Base-by-base conservation (phyloP, 2,329 filamentous ascomycete species). In the Lachnellula hyalina region DNA sequence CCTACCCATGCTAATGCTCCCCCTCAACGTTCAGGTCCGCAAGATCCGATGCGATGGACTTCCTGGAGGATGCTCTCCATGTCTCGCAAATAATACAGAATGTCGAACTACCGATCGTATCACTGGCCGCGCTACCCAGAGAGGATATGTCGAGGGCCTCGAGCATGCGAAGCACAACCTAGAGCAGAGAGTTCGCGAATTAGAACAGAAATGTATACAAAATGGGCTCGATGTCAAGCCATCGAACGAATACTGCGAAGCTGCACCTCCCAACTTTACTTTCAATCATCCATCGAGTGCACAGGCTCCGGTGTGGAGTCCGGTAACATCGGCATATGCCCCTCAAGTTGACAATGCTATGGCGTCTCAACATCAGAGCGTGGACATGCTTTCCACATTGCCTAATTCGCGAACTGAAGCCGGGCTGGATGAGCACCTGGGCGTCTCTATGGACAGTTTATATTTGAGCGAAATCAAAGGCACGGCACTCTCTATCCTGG, bases 41-140 rank as follows among this genome's bases (percentile, higher is more conserved):
- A 96, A 96, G 73, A 95, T 95, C 65, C 84, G 89, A 68, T 95
- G 90, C 77, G 90, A 95, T 74, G 86, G 85, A 52, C 77, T 87
- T 41, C 83, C 87, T 34, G 86, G 89, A 62, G 90, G 89, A 59
- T 96, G 90, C 73, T 89, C 88, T 58, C 87, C 89, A 65, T 96
- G 90, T 74, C 75, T 83, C 63, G 84, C 87, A 71, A 87, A 89
- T 68, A 84, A 83, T 60, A 83, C 87, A 64, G 82, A 89, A 67
- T 96, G 90, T 73, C 59, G 83, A 72, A 91, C 91, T 52, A 96
- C 90, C 55, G 90, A 96, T 71, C 85, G 90, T 64, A 90, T 94
- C 67, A 92, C 89, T 3, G 89, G 90, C 55, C 85, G 87, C 59
- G 89, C 90, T 49, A 87, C 89, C 56, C 83, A 85, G 54, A 79